phyloP scores from a whole-genome alignment of 352 stramenopile genomes.

The Phytophthora kernoviae region DNA sequence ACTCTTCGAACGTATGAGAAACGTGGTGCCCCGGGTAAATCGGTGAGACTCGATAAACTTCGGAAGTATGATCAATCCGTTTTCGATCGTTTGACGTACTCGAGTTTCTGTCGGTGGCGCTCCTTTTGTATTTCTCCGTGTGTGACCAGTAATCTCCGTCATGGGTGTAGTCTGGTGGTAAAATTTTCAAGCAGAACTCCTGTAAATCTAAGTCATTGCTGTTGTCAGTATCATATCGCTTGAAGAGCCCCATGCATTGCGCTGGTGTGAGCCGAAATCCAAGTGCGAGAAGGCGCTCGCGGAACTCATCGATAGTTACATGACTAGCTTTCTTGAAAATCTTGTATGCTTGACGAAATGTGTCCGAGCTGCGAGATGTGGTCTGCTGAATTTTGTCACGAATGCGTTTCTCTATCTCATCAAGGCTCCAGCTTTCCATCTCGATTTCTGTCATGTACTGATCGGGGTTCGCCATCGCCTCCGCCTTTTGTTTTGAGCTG shows the following conservation, averaged over 20 bases:
- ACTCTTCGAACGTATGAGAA: constrained; percentile 44
- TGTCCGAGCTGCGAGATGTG: constrained; percentile 80
- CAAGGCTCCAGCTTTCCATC: constrained; percentile 76
- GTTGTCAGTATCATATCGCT: constrained; percentile 75
- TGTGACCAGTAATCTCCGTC: constrained; percentile 82
- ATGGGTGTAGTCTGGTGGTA: constrained; percentile 79
- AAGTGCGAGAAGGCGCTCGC: constrained; percentile 66
- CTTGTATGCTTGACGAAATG: constrained; percentile 79
- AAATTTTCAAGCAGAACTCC: constrained; percentile 80
- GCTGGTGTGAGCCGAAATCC: constrained; percentile 68
- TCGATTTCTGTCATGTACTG: constrained; percentile 81
- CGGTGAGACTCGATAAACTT: constrained; percentile 62
- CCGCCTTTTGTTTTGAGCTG: constrained; percentile 56
- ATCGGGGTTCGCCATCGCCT: constrained; percentile 50
- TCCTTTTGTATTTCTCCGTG: constrained; percentile 62
- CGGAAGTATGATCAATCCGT: constrained; percentile 63
- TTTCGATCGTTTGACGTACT: constrained; percentile 71
- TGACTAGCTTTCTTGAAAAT: constrained; percentile 84
- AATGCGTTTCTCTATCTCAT: constrained; percentile 79
- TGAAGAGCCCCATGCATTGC: constrained; percentile 73
- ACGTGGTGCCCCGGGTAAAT: constrained; percentile 56
- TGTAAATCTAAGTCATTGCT: constrained; percentile 84
- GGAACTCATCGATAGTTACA: constrained; percentile 77
- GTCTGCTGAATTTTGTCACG: constrained; percentile 84
- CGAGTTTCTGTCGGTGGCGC: constrained; percentile 47